Evolutionary conservation across 768 basidiomycete species (phyloP).

Genomic region (Russula abietina): DNA sequence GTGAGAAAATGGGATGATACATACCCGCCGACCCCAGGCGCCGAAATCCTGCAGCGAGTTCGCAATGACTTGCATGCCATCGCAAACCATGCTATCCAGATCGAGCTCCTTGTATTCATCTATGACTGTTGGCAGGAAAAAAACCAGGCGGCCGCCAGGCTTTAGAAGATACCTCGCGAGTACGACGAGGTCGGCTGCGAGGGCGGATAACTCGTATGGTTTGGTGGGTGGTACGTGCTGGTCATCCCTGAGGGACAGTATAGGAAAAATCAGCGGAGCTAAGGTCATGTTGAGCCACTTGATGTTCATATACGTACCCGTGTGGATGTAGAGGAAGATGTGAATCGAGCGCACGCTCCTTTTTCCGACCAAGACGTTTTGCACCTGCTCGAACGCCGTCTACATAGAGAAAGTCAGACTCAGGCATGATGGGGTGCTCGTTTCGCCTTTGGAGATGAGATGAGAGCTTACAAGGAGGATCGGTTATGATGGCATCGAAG

Average conservation of each 20-base stretch:
- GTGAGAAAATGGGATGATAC: conserved; percentile 28
- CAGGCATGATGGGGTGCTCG: neutral
- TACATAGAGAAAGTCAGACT: conserved; percentile 27
- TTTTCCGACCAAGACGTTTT: conserved; percentile 71
- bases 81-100: conserved; percentile 66
- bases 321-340: conserved; percentile 26
- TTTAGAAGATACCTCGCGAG: conserved; percentile 80
- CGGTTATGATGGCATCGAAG: conserved; percentile 92
- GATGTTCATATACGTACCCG: conserved; percentile 28
- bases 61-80: conserved; percentile 82
- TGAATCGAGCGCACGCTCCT: conserved; percentile 35
- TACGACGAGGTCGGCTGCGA: conserved; percentile 74
- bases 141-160: conserved; percentile 84
- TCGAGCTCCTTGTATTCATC: conserved; percentile 90
- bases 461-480: conserved; percentile 75
- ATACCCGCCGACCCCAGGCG: conserved; percentile 86
- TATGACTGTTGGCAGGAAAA: conserved; percentile 89
- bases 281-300: neutral
- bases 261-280: neutral
- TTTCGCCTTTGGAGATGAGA: neutral
- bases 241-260: conserved; percentile 37
- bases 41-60: conserved; percentile 93
- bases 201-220: conserved; percentile 85
- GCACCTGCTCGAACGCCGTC: conserved; percentile 92
- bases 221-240: conserved; percentile 79